phyloP scores from a whole-genome alignment of 2,329 filamentous ascomycete genomes.

The Diaporthe vaccinii region DNA sequence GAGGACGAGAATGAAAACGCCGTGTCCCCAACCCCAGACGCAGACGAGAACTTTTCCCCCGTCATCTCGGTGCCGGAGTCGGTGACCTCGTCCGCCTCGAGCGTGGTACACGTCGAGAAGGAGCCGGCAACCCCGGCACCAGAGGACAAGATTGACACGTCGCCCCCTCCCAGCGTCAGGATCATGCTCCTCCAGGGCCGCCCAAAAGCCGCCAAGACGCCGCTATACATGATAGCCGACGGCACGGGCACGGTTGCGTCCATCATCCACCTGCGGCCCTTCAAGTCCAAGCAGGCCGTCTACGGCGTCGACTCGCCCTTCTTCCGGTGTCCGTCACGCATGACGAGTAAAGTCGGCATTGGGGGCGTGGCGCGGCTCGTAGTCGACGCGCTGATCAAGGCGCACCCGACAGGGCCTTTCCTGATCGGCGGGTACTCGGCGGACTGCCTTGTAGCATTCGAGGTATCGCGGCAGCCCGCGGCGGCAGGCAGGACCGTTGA shows the following conservation, averaged over 20 bases:
- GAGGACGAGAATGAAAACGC: conserved; percentile 32
- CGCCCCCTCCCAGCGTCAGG: conserved; percentile 42
- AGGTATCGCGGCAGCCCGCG: conserved; percentile 44
- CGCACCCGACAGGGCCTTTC: conserved; percentile 45
- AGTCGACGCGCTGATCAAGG: conserved; percentile 44
- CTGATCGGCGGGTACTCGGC: conserved; percentile 46
- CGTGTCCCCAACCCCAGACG: background rate
- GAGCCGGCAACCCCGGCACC: background rate
- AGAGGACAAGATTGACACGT: conserved; percentile 34
- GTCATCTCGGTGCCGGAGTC: conserved; percentile 3
- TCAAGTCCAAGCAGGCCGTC: conserved; percentile 44
- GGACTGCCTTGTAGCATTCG: conserved; percentile 46
- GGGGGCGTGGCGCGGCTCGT: conserved; percentile 42
- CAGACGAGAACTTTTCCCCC: conserved; percentile 4
- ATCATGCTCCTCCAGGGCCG: conserved; percentile 47
- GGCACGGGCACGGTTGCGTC: conserved; percentile 46
- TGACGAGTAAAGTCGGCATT: conserved; percentile 41
- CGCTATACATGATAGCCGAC: conserved; percentile 49
- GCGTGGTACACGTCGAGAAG: conserved; percentile 39
- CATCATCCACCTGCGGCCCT: conserved; percentile 46
- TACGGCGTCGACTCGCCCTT: conserved; percentile 50
- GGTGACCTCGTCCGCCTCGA: conserved; percentile 8
- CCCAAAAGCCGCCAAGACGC: conserved; percentile 39
- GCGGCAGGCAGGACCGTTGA: conserved; percentile 41
- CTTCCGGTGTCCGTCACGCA: conserved; percentile 43